These are phyloP conservation scores for Paramecium biaurelia DNA, from an alignment of 73 alveolate species.

Conservation along the genomic window DNA sequence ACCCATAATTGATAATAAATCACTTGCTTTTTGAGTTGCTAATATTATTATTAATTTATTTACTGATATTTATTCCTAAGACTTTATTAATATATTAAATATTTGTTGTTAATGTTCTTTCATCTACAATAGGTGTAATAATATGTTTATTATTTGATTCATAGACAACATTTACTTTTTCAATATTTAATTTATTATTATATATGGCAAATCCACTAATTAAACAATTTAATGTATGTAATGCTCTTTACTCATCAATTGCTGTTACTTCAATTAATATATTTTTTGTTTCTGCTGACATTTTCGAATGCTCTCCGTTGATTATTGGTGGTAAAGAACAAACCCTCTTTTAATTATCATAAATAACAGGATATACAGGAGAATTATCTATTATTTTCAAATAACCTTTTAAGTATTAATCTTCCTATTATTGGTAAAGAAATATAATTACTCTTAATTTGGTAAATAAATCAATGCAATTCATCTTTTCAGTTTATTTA, in stretches of 20 bases:
- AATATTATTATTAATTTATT: neutral
- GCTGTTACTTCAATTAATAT: conserved; percentile 75
- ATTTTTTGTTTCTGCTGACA: conserved; percentile 95
- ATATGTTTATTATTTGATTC: neutral
- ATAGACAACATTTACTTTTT: conserved; percentile 51
- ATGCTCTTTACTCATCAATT: conserved; percentile 60
- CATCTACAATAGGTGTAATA: conserved; percentile 51
- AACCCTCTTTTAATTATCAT: conserved; percentile 87
- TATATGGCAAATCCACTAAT: conserved; percentile 51
- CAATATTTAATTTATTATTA: conserved; percentile 15
- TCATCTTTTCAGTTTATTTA: conserved; percentile 85
- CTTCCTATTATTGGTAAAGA: conserved; percentile 60
- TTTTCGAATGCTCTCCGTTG: conserved; percentile 98
- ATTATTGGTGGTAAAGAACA: conserved; percentile 99
- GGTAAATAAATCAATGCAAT: conserved; percentile 67
- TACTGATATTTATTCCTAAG: conserved; percentile 25
- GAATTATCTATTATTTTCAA: conserved; percentile 93
- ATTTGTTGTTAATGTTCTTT: conserved; percentile 22
- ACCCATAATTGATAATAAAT: conserved; percentile 48
- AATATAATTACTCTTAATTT: conserved; percentile 61
- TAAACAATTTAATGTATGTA: conserved; percentile 42
- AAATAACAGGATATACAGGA: conserved; percentile 96
- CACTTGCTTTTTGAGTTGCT: conserved; percentile 18
- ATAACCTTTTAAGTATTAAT: conserved; percentile 90
- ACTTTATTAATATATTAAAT: conserved; percentile 41